Conservation (phyloP, 345 rosid species). For the Salix purpurea region DNA sequence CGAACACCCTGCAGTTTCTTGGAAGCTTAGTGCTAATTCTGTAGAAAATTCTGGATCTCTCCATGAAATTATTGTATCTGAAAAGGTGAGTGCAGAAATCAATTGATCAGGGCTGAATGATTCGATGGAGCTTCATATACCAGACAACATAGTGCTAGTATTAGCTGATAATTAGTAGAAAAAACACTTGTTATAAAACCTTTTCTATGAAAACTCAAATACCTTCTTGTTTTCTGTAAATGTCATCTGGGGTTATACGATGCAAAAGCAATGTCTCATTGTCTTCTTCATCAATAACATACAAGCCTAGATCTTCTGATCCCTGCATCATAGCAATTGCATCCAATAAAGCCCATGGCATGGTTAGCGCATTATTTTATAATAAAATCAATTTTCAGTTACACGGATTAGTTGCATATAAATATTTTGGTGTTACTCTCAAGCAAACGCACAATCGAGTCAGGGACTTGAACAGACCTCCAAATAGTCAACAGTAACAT, state of each 20-base stretch:
- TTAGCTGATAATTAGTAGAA: not conserved
- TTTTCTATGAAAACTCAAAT: slow-evolving; percentile 10
- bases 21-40: slow-evolving; percentile 95
- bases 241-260: slow-evolving; percentile 68
- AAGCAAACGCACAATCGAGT: not conserved
- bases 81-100: slow-evolving; percentile 7
- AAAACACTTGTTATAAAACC: not conserved
- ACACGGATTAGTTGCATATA: not conserved
- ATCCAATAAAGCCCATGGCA: not conserved
- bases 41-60: slow-evolving; percentile 85
- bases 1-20: slow-evolving; percentile 89
- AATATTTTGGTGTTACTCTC: not conserved
- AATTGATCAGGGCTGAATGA: slow-evolving; percentile 1
- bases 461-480: slow-evolving; percentile 51
- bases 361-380: not conserved
- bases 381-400: not conserved
- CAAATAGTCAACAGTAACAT: slow-evolving; percentile 67
- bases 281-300: slow-evolving; percentile 85
- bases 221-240: slow-evolving; percentile 93
- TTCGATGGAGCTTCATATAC: not conserved
- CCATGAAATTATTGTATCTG: slow-evolving; percentile 98
- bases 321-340: slow-evolving; percentile 39
- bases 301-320: slow-evolving; percentile 69
- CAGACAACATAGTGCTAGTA: not conserved
- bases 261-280: slow-evolving; percentile 71